Percentiles rank a stretch among this genome's conserved stretches.
phyloP scores from a whole-genome alignment of 257 asterid species.

The Osmanthus fragrans region DNA sequence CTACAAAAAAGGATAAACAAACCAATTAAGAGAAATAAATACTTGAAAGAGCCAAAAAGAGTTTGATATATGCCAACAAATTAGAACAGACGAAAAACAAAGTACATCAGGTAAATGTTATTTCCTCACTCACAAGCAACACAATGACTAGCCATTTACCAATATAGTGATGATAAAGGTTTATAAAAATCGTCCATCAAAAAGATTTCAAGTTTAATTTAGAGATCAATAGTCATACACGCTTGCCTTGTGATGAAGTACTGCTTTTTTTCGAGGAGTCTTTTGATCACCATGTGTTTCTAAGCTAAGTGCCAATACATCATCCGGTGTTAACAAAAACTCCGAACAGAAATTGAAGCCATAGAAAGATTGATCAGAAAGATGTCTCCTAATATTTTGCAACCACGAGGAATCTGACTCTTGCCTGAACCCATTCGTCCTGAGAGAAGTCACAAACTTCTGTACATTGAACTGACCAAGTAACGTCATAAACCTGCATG shows the following conservation, averaged over 20 bases:
- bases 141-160: neutral
- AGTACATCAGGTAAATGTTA: neutral
- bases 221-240: constrained; percentile 31
- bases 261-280: constrained; percentile 60
- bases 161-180: neutral
- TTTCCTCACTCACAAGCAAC: neutral
- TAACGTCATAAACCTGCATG: constrained; percentile 59
- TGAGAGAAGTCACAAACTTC: constrained; percentile 48
- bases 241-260: constrained; percentile 90
- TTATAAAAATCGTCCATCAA: neutral
- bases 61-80: neutral
- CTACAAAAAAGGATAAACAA: neutral
- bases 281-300: constrained; percentile 47
- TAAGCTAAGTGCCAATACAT: constrained; percentile 45
- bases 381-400: constrained; percentile 42
- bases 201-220: neutral
- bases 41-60: neutral
- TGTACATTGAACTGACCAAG: constrained; percentile 76
- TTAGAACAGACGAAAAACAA: neutral
- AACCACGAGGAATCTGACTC: constrained; percentile 40
- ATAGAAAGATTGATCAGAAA: constrained; percentile 55
- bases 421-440: constrained; percentile 28
- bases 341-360: constrained; percentile 67
- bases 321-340: constrained; percentile 66
- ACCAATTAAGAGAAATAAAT: neutral